Evolutionary conservation across 2,329 filamentous ascomycete genomes (phyloP), one percentile per base, ranked within the genome.

Genomic region (Ophiostoma tasmaniense): DNA sequence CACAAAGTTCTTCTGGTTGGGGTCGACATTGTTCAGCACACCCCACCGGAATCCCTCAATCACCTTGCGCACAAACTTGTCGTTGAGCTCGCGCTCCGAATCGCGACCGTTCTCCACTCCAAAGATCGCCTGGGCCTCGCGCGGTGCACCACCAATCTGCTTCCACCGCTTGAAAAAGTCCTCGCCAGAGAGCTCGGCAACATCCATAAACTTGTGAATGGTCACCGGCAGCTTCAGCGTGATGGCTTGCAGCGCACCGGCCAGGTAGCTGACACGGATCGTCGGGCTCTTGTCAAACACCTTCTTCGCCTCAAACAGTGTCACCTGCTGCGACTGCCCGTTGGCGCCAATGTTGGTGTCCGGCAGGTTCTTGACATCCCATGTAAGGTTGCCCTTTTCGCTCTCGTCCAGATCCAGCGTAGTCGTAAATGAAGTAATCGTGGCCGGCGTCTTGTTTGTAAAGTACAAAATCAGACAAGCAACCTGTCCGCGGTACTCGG

Each of bases 81-180:
- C 87, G 70, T 84, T 90, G 71, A 96, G 86, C 72, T 89, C 88
- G 70, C 86, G 82, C 17, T 83, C 82, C 1, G 77, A 77, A 14
- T 83, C 82, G 72, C 80, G 83, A 35, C 25, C 84, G 1, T 77
- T 77, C 1, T 81, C 79, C 13, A 94, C 77, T 0, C 89, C 88
- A 78, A 99, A 96, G 39, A 98, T 92, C 65, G 86, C 86, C 77
- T 99, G 95, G 0, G 91, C 89, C 78, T 99, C 96, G 37, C 96
- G 87, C 0, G 93, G 89, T 1, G 87, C 87, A 5, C 91, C 92
- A 14, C 95, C 95, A 74, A 99, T 98, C 80, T 99, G 95, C 83
- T 97, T 96, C 95, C 95, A 99, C 67, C 96, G 85, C 83, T 96
- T 97, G 86, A 99, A 99, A 80, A 98, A 99, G 76, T 99, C 95